phyloP scores from a whole-genome alignment of 2,329 filamentous ascomycete genomes.

The Colletotrichum sp. region DNA sequence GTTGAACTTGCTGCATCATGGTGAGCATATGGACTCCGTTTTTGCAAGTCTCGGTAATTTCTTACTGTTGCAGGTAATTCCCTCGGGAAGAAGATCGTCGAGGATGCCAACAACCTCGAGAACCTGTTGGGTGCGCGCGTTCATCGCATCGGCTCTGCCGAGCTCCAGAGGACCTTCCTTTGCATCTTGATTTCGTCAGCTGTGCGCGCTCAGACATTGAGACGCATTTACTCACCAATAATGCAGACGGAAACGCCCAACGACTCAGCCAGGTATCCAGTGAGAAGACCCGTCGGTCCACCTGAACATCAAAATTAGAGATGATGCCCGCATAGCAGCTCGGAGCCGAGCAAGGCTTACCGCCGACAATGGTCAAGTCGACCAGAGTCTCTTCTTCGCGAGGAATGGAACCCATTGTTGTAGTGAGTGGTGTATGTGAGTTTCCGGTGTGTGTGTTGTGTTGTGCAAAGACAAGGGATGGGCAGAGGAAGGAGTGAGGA shows the following conservation, averaged over 20 bases:
- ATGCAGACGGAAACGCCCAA: constrained; percentile 46
- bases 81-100: constrained; percentile 43
- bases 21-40: not conserved
- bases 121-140: constrained; percentile 54
- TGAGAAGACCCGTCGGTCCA: constrained; percentile 51
- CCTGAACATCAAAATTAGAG: constrained; percentile 27
- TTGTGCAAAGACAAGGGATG: not conserved
- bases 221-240: constrained; percentile 32
- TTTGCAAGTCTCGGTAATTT: not conserved
- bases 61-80: constrained; percentile 56
- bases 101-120: constrained; percentile 49
- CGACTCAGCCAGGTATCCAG: constrained; percentile 45
- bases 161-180: constrained; percentile 43
- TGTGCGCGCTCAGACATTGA: not conserved
- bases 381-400: constrained; percentile 22
- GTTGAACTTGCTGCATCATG: constrained; percentile 47
- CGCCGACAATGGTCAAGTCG: constrained; percentile 43
- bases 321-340: constrained; percentile 1
- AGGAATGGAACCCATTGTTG: constrained; percentile 17
- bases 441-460: not conserved
- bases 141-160: constrained; percentile 53
- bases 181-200: constrained; percentile 33
- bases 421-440: not conserved
- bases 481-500: not conserved
- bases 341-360: constrained; percentile 24